Evolutionary conservation across 2,329 filamentous ascomycete genomes (phyloP), one percentile per base, ranked within the genome.

Genomic region (Venturia aucupariae): DNA sequence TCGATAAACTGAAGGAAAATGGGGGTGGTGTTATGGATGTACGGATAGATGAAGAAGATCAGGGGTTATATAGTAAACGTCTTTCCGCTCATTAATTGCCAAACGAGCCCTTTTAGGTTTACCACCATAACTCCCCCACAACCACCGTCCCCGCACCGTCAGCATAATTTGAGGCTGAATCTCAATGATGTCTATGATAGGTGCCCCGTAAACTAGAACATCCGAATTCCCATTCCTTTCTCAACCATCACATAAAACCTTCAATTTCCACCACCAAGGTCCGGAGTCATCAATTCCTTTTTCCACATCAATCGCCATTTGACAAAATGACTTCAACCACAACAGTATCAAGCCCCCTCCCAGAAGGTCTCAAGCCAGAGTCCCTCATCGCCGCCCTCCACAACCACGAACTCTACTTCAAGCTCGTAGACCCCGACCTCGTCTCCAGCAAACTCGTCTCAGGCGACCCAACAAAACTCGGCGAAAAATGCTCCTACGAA

Each of bases 381-480:
- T 62, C 68, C 61, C 70, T 76, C 67, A 70, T 76, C 64, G 67
- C 69, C 59, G 71, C 71, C 22, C 72, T 76, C 5, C 75, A 76
- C 71, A 73, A 75, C 70, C 75, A 76, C 67, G 73, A 75, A 10
- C 68, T 73, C 59, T 75, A 75, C 72, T 76, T 77, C 68, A 73
- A 72, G 60, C 73, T 73, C 11, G 70, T 76, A 24, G 74, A 71
- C 46, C 73, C 74, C 1, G 69, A 70, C 0, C 69, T 75, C 61
- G 67, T 75, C 63, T 71, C 69, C 65, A 72, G 73, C 67, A 66
- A 68, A 11, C 72, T 76, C 67, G 67, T 71, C 7, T 72, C 72
- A n/a, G 75, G 75, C 42, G 69, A 75, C 67, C 68, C 46, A 24
- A 4, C 69, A n/a, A 41, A 60, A 38, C 3, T n/a, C 1, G 55